These are phyloP conservation scores for Arctium lappa DNA, from an alignment of 129 eudicot genomes.

Conservation along the genomic window DNA sequence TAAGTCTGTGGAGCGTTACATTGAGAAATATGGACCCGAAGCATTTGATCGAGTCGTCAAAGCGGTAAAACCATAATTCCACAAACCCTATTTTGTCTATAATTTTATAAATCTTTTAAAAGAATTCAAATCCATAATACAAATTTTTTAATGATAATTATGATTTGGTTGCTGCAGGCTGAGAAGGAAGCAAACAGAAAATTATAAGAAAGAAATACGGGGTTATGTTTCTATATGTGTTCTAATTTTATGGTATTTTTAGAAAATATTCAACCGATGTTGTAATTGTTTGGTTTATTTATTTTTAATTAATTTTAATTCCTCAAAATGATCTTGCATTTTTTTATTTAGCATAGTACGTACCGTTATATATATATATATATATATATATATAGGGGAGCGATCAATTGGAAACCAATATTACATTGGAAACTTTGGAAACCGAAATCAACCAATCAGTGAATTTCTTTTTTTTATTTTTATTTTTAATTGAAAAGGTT, in stretches of 20 bases:
- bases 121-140: too few relatives aligned
- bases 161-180: slow-evolving; percentile 66
- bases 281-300: background rate
- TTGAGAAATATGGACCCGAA: slow-evolving; percentile 78
- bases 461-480: too few relatives aligned
- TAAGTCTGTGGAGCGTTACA: slow-evolving; percentile 79
- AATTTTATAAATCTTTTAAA: too few relatives aligned
- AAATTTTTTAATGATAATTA: background rate
- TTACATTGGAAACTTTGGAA: too few relatives aligned
- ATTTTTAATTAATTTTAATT: background rate
- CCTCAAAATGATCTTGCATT: background rate
- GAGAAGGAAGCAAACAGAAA: slow-evolving; percentile 86
- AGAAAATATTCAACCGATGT: background rate
- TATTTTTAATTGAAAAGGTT: too few relatives aligned
- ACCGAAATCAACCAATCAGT: too few relatives aligned
- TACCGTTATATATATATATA: too few relatives aligned
- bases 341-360: too few relatives aligned
- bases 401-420: too few relatives aligned
- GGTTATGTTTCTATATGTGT: background rate
- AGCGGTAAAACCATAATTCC: slow-evolving; percentile 48
- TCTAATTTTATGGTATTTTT: background rate
- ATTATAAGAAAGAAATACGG: slow-evolving; percentile 18
- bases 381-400: too few relatives aligned
- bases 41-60: slow-evolving; percentile 88
- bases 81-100: background rate